Percentiles rank a stretch among this genome's conserved stretches.
Evolutionary conservation across 2,329 filamentous ascomycete genomes (phyloP).

Genomic region (Scedosporium minutisporum): DNA sequence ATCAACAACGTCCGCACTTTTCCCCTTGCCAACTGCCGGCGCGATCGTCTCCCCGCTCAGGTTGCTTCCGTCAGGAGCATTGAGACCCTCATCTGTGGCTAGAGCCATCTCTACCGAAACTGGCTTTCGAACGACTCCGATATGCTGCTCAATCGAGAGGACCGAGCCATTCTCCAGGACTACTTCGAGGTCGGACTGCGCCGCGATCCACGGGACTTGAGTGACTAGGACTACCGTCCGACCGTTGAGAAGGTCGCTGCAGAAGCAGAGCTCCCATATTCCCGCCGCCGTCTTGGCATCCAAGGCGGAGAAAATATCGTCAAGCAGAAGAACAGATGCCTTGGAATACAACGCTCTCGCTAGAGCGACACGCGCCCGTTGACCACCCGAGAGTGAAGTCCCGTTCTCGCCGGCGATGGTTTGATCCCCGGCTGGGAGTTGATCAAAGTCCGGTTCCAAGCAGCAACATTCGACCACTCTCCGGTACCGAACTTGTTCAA

Average conservation of each 20-base stretch:
- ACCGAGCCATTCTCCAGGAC: slow-evolving; percentile 36
- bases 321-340: slow-evolving; percentile 43
- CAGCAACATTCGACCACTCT: slow-evolving; percentile 47
- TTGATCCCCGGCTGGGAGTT: slow-evolving; percentile 39
- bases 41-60: not conserved
- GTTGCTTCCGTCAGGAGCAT: not conserved
- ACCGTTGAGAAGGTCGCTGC: slow-evolving; percentile 40
- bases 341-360: slow-evolving; percentile 49
- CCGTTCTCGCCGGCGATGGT: slow-evolving; percentile 46
- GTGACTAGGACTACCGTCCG: slow-evolving; percentile 49
- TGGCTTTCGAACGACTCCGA: slow-evolving; percentile 31
- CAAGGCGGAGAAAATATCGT: slow-evolving; percentile 50
- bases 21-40: not conserved
- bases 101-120: slow-evolving; percentile 8
- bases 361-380: slow-evolving; percentile 46
- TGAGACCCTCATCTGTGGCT: slow-evolving; percentile 22
- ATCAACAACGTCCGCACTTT: slow-evolving; percentile 9
- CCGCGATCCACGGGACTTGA: slow-evolving; percentile 42
- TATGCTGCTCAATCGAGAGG: slow-evolving; percentile 30
- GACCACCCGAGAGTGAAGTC: slow-evolving; percentile 44
- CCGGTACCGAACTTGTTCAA: slow-evolving; percentile 44
- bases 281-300: slow-evolving; percentile 47
- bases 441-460: slow-evolving; percentile 37
- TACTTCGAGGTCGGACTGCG: slow-evolving; percentile 38
- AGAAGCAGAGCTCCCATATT: slow-evolving; percentile 49